Evolutionary conservation across 192 early-diverging fungal genomes (phyloP).

Genomic region (Jimgerdemannia lactiflua): DNA sequence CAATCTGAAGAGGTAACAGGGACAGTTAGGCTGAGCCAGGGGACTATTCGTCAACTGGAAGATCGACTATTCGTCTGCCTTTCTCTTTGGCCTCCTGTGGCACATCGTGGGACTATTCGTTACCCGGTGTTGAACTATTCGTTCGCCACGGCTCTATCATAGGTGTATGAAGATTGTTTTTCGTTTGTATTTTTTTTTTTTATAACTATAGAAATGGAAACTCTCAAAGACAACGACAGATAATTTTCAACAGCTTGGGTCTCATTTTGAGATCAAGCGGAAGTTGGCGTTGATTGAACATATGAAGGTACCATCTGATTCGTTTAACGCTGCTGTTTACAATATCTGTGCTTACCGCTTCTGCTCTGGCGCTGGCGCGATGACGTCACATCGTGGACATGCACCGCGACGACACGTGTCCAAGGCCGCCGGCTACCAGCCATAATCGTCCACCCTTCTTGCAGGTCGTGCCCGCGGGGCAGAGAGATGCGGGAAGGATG

Average conservation of each 20-base stretch:
- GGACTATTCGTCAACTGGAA: slow-evolving; percentile 21
- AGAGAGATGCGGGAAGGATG: too few species aligned
- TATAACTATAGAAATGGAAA: slow-evolving; percentile 14
- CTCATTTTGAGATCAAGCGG: too few species aligned
- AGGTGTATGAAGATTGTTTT: background rate
- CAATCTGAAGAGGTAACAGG: slow-evolving; percentile 13
- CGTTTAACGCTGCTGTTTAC: too few species aligned
- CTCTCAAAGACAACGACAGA: slow-evolving; percentile 4
- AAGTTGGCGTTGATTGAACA: too few species aligned
- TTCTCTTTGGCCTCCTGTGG: slow-evolving; percentile 15
- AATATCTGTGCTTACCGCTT: too few species aligned
- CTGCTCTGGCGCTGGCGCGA: too few species aligned
- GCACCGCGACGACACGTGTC: too few species aligned
- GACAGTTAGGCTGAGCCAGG: slow-evolving; percentile 12
- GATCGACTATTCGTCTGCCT: slow-evolving; percentile 15
- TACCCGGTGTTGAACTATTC: slow-evolving; percentile 16
- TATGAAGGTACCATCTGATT: too few species aligned
- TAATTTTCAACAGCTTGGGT: slow-evolving; percentile 1
- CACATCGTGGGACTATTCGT: slow-evolving; percentile 12
- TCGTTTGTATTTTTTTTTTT: slow-evolving; percentile 3
- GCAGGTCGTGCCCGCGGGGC: too few species aligned
- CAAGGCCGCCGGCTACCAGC: too few species aligned
- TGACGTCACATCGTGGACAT: too few species aligned
- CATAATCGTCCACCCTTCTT: too few species aligned
- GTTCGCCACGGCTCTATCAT: slow-evolving; percentile 11